These are phyloP conservation scores for Olyra latifolia DNA, from an alignment of 176 grass and related monocot genomes.

Conservation along the genomic window DNA sequence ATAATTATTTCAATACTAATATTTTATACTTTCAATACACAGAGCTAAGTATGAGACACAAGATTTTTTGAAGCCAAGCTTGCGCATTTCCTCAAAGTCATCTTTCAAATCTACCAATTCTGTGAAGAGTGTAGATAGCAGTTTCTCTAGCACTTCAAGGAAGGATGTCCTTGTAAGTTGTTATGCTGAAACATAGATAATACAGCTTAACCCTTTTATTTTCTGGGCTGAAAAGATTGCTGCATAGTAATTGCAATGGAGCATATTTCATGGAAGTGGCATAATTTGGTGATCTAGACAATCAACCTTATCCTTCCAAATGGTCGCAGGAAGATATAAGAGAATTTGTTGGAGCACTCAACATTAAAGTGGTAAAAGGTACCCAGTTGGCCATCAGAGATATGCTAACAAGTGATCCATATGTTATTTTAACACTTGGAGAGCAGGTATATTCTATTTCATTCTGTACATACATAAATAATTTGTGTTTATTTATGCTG, in stretches of 20 bases:
- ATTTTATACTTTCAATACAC: conserved; percentile 27
- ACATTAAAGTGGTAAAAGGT: conserved; percentile 84
- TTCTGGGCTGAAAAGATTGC: conserved; percentile 15
- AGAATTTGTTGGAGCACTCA: conserved; percentile 84
- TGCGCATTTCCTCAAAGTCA: conserved; percentile 81
- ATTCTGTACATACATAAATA: neutral
- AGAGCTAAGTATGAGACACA: conserved; percentile 97
- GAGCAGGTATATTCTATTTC: conserved; percentile 56
- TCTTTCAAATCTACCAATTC: conserved; percentile 78
- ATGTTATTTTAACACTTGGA: conserved; percentile 82
- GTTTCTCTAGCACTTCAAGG: conserved; percentile 51
- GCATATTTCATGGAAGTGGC: conserved; percentile 29
- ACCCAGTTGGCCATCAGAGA: conserved; percentile 81
- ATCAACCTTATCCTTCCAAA: conserved; percentile 45
- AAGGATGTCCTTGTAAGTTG: conserved; percentile 60
- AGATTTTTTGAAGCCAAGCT: conserved; percentile 97
- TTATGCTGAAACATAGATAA: conserved; percentile 35
- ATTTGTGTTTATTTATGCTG: conserved; percentile 22
- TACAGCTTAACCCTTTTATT: conserved; percentile 26
- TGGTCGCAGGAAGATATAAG: conserved; percentile 68
- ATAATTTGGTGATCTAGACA: conserved; percentile 28
- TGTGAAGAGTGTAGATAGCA: conserved; percentile 50
- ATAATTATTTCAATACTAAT: conserved; percentile 26
- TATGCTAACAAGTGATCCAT: conserved; percentile 94
- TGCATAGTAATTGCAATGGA: conserved; percentile 34